Conservation (phyloP, 352 stramenopile genomes). For the Thalassiosira sp. region DNA sequence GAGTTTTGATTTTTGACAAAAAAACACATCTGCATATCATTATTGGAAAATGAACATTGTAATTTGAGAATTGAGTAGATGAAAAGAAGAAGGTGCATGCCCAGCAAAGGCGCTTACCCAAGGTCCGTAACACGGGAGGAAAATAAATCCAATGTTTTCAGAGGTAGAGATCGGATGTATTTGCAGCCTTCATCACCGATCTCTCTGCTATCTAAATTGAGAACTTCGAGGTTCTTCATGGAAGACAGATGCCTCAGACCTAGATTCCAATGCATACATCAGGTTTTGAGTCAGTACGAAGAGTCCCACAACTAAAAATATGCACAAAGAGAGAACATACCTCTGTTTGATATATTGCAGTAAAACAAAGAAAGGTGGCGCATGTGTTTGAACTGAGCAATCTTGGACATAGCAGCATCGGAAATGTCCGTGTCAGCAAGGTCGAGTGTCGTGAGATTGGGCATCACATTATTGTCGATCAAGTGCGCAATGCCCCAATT, state of each 20-base stretch:
- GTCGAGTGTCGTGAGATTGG: slow-evolving; percentile 74
- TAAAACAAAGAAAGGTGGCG: slow-evolving; percentile 78
- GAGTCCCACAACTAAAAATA: not conserved
- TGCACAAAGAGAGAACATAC: slow-evolving; percentile 2
- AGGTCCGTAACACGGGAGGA: slow-evolving; percentile 72
- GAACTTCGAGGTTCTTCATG: slow-evolving; percentile 60
- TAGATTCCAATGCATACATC: slow-evolving; percentile 11
- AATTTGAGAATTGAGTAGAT: not conserved
- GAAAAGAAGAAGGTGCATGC: not conserved
- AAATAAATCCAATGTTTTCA: slow-evolving; percentile 81
- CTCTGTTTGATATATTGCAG: slow-evolving; percentile 69
- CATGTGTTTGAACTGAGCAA: slow-evolving; percentile 76
- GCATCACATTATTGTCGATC: slow-evolving; percentile 71
- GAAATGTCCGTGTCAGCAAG: slow-evolving; percentile 79
- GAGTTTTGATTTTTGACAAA: slow-evolving; percentile 58
- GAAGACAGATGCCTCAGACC: slow-evolving; percentile 65
- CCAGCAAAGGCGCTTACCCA: slow-evolving; percentile 49
- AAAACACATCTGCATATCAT: slow-evolving; percentile 36
- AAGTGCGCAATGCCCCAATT: slow-evolving; percentile 76
- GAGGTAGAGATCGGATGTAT: slow-evolving; percentile 54
- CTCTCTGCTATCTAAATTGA: slow-evolving; percentile 80
- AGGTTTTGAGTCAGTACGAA: no score
- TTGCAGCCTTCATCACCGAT: slow-evolving; percentile 72
- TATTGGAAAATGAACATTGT: not conserved
- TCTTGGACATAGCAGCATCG: slow-evolving; percentile 71